Base-by-base conservation (phyloP, 2,329 filamentous ascomycete genomes). In the Cadophora malorum region DNA sequence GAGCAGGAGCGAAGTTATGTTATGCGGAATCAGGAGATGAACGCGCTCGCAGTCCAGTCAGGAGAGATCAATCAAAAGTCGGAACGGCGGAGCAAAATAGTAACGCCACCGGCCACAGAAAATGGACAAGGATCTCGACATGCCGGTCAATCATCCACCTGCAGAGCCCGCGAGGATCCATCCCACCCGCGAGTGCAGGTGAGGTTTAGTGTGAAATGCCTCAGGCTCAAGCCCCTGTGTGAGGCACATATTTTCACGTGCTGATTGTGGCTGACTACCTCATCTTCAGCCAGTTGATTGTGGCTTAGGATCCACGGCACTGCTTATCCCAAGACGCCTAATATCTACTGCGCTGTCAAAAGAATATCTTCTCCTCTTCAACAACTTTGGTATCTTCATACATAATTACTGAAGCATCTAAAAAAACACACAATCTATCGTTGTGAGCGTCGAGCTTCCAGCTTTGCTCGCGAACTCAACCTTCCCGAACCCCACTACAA, bases 281-380 rank as follows among this genome's bases (percentile, higher is more conserved):
- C 45, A 49, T 49, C 35, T 64, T 65, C 66, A 67, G 66, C 66
- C 66, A 64, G 33, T 28, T 31, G 62, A 67, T 53, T 55, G 62
- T 67, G 66, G 66, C 66, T 67, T 49, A 65, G 62, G 31, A 50
- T 49, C 41, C 16, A 19, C 14, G 21, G 56, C 21, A 25, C 33
- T 38, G 56, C 56, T 59, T 41, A 59, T 41, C n/a, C 33, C 33
- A 41, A 41, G 35, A 25, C 25, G 14, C 31, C 55, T 38, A 45
- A 21, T n/a, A 49, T 19, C 12, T 21, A 21, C 16, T 47, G 16
- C n/a, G 19, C 9, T 25, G 38, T 41, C 35, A 45, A 25, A 45
- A 41, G 56, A 28, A 25, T 19, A 6, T 5, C 31, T n/a, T 8
- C 35, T 35, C 33, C n/a, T 59, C 33, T 59, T 10, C 52, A 31